Conservation (phyloP, 2,329 filamentous ascomycete species). For the Curvularia verruculosa region DNA sequence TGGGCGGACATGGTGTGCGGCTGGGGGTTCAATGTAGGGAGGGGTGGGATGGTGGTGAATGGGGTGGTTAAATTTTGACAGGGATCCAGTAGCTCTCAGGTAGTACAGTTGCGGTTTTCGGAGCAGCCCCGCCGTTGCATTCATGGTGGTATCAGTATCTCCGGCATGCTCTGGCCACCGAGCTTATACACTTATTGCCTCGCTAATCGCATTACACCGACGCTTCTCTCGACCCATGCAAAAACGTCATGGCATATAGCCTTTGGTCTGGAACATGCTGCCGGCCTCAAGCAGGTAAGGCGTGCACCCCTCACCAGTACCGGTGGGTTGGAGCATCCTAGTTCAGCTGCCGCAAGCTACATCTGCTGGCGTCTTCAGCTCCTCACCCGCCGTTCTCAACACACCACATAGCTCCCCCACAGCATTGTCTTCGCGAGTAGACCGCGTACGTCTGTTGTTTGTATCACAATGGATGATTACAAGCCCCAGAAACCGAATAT, state of each 20-base stretch:
- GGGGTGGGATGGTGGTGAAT: not conserved
- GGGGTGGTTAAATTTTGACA: slow-evolving; percentile 8
- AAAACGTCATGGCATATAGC: not conserved
- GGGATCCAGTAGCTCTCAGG: slow-evolving; percentile 2
- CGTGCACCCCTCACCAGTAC: not conserved
- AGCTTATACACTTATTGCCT: not conserved
- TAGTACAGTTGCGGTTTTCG: not conserved
- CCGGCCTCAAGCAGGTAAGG: not conserved
- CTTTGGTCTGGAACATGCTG: not conserved
- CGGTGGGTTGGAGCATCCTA: not conserved
- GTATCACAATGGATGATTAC: slow-evolving; percentile 30
- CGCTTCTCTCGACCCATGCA: not conserved
- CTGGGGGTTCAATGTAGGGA: not conserved
- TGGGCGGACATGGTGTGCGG: slow-evolving; percentile 23
- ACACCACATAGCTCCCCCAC: not conserved
- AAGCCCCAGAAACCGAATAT: slow-evolving; percentile 30
- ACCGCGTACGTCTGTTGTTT: not conserved
- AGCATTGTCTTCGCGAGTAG: not conserved
- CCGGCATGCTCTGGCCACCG: not conserved
- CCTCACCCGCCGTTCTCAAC: not conserved
- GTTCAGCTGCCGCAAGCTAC: not conserved
- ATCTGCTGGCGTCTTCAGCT: not conserved
- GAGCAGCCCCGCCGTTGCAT: not conserved
- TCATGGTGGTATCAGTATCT: not conserved
- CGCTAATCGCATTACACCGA: not conserved